Base-by-base conservation (phyloP, 345 rosid species). In the Lenwebbia sp. region DNA sequence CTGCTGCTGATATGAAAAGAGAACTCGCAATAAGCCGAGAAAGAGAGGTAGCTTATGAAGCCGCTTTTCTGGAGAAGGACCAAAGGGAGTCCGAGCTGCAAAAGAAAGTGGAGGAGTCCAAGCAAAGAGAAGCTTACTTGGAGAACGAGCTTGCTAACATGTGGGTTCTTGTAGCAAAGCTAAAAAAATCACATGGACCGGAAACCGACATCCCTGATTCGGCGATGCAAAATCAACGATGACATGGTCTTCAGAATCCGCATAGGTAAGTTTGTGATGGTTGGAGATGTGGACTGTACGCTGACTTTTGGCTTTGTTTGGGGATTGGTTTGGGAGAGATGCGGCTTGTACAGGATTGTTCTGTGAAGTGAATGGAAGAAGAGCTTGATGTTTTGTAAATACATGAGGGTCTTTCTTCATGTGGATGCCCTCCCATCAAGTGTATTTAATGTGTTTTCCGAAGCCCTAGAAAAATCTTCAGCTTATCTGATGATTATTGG, bases 101-200 rank as follows among this genome's bases (percentile, higher is more conserved):
- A 88, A 90, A 89, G 82, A 95, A 89, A 84, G 90, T 96, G 19
- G 97, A 96, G 90, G 99, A 98, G 88, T 94, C 99, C n/a, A 96
- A 96, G 89, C 95, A 92, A 70, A 93, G 98, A 90, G 99, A 98
- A 93, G 94, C 99, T 10, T 96, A 98, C 88, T 88, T 98, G 85
- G 99, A 98, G 92, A 95, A 96, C 33, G 99, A 98, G 90, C 99
- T 98, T 11, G 99, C 99, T 49, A 98, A 92, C 88, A 98, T 98
- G 99, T 98, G 99, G 99, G 98, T 96, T 85, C 96, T 95, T 41
- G 99, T 98, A 53, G 96, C 99, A 4, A 96, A 94, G 88, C 81
- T 98, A 91, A 98, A 95, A 87, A 95, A 91, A 85, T 92, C 96
- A 33, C 93, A 89, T 54, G 98, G 92, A 56, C 87, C 83, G 37